phyloP scores from a whole-genome alignment of 495 filamentous ascomycete species.

The Terfezia boudieri region DNA sequence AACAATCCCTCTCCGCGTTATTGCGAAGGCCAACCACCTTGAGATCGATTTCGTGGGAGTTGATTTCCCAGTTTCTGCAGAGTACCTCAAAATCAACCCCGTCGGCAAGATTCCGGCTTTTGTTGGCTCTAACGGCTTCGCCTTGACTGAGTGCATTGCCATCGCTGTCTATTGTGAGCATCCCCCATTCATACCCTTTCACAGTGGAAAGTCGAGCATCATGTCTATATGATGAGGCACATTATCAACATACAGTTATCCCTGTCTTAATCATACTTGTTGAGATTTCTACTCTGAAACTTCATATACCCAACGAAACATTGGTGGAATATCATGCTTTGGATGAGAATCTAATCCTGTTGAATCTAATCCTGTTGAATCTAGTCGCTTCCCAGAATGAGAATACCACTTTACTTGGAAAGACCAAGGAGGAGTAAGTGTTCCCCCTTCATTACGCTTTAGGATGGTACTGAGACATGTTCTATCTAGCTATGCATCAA shows the following conservation, averaged over 20 bases:
- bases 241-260: constrained; percentile 68
- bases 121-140: constrained; percentile 76
- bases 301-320: constrained; percentile 22
- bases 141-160: constrained; percentile 71
- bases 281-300: constrained; percentile 26
- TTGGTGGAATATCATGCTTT: no score
- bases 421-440: constrained; percentile 91
- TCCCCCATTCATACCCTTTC: constrained; percentile 1
- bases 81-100: constrained; percentile 67
- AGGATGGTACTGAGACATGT: constrained; percentile 9
- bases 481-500: constrained; percentile 51
- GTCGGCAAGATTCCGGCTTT: constrained; percentile 85
- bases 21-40: constrained; percentile 88
- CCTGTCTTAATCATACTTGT: constrained; percentile 92
- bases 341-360: no score
- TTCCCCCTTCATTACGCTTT: constrained; percentile 2
- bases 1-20: constrained; percentile 64
- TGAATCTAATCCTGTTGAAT: no score
- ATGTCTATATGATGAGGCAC: constrained; percentile 52
- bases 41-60: constrained; percentile 65
- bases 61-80: constrained; percentile 34
- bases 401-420: constrained; percentile 95
- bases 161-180: constrained; percentile 93
- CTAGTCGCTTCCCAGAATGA: constrained; percentile 97
- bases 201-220: background rate